Evolutionary conservation across 768 basidiomycete species (phyloP).

Genomic region (Amanita brunnescens): DNA sequence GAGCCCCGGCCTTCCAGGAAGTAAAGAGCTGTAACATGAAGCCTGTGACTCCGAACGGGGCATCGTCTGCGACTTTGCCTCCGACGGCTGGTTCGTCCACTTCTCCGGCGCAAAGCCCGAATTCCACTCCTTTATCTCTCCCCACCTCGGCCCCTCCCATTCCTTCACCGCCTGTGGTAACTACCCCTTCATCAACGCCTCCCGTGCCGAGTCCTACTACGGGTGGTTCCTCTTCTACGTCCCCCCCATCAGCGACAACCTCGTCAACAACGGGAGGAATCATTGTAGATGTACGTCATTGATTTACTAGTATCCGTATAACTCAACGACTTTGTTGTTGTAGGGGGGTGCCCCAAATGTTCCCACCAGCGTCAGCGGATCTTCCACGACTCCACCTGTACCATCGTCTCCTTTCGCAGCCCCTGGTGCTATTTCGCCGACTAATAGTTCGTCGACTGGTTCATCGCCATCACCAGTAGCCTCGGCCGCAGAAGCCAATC

Average conservation of each 20-base stretch:
- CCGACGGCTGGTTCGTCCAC: slow-evolving; percentile 5
- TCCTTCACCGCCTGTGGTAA: slow-evolving; percentile 8
- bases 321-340: not conserved
- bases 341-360: slow-evolving; percentile 11
- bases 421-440: slow-evolving; percentile 4
- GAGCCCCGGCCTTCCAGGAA: slow-evolving; percentile 41
- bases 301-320: not conserved
- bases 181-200: not conserved
- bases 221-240: no score
- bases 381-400: no score
- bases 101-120: slow-evolving; percentile 5
- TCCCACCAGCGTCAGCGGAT: no score
- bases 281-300: not conserved
- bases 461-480: slow-evolving; percentile 12
- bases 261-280: not conserved
- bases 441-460: slow-evolving; percentile 7
- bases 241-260: slow-evolving; percentile 4
- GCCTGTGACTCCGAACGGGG: slow-evolving; percentile 15
- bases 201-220: no score
- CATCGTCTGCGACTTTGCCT: slow-evolving; percentile 5
- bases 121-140: not conserved
- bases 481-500: slow-evolving; percentile 25
- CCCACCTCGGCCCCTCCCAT: slow-evolving; percentile 3
- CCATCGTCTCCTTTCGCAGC: no score
- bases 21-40: slow-evolving; percentile 43